Evolutionary conservation across 2,329 filamentous ascomycete species (phyloP), one percentile per base, ranked within the genome.

Genomic region (Fusarium setosum): DNA sequence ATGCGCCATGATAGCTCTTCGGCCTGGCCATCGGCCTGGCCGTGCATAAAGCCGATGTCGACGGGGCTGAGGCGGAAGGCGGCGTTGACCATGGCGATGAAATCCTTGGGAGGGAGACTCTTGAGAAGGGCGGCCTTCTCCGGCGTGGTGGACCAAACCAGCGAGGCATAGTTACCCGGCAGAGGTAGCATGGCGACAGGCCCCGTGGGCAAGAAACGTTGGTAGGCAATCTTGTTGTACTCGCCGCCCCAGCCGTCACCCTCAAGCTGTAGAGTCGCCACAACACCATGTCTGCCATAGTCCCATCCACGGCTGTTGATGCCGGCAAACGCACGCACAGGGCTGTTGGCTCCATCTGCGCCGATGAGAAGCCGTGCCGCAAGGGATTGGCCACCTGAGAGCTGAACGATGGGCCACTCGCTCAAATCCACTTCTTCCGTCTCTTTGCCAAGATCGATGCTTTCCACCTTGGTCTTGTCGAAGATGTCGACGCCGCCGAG

Each of bases 91-190:
- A 95, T 91, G 29, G 93, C 90, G 15, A 90, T 81, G 73, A 99
- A 96, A 74, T 97, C 92, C 47, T 83, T 81, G 0, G 89, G 77
- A 0, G 89, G 81, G 5, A 99, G 84, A 34, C 86, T 86, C 81
- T 97, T 97, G 37, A 99, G 84, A 54, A 90, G 84, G 0, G 91
- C 85, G 1, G 95, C 96, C 61, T 93, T 89, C 54, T 88, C 84
- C 1, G 94, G 91, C 1, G 92, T 96, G 2, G 94, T 98, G 6
- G 94, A 96, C 96, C 96, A 99, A 17, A 99, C 96, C 5, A 99
- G 83, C 1, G 93, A 94, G 5, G 94, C 90, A 75, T 88, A 86
- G 65, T 92, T 91, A 18, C 92, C 92, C 0, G 96, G 96, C 9
- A 99, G 82, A 2, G 96, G 96, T 2, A 99, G 87, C 80, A 98